Conservation (phyloP, 768 basidiomycete genomes). For the Kwoniella heveanensis region DNA sequence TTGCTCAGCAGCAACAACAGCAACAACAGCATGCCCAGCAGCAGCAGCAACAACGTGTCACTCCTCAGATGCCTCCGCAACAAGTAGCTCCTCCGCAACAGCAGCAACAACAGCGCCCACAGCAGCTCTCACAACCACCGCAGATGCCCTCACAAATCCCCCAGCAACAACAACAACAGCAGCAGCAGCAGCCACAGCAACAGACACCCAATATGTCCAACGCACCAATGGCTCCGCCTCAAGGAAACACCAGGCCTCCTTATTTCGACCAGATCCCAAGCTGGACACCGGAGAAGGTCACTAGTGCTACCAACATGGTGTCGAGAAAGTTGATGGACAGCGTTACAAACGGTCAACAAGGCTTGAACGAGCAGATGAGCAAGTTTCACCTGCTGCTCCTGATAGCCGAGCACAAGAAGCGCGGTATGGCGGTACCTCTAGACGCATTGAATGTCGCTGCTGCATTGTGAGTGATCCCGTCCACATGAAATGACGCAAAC, state of each 20-base stretch:
- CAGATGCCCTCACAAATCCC: conserved; percentile 3
- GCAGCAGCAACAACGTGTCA: conserved; percentile 2
- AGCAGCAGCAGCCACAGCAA: conserved; percentile 5
- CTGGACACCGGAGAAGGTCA: conserved; percentile 16
- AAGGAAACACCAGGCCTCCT: neutral
- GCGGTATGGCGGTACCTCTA: conserved; percentile 15
- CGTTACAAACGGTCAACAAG: neutral
- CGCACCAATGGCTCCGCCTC: conserved; percentile 10
- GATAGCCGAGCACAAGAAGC: conserved; percentile 22
- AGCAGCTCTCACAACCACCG: conserved; percentile 7
- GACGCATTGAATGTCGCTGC: conserved; percentile 23
- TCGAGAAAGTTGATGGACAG: conserved; percentile 15
- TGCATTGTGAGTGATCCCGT: conserved; percentile 14
- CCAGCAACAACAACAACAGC: conserved; percentile 10
- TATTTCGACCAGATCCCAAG: conserved; percentile 22
- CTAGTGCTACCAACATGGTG: conserved; percentile 11
- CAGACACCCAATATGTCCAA: conserved; percentile 8
- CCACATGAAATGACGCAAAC: too few relatives aligned
- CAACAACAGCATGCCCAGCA: conserved; percentile 13
- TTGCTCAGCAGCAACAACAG: conserved; percentile 22
- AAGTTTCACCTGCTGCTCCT: conserved; percentile 20
- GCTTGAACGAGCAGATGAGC: conserved; percentile 17
- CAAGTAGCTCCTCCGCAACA: conserved; percentile 8
- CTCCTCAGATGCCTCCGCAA: conserved; percentile 14
- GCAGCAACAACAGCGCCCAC: conserved; percentile 6